Evolutionary conservation across 805 yeast genomes (phyloP), one percentile per base, ranked within the genome.

Genomic region (Metschnikowia matae): DNA sequence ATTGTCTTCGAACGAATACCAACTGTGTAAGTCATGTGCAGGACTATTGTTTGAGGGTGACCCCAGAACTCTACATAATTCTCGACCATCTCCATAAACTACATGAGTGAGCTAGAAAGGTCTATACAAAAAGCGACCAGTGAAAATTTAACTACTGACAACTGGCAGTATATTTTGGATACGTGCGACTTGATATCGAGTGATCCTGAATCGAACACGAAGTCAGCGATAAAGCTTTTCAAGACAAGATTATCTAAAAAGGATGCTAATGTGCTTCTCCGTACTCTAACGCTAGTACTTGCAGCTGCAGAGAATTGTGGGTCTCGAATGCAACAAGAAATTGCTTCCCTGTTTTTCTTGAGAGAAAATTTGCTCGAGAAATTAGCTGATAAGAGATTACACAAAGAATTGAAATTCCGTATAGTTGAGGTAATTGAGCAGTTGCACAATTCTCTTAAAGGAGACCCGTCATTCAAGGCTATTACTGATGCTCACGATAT

Each of bases 401-500:
- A 91, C 69, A 66, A 72, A 26, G 76, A 82, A 3, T 86, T 94
- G 48, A 88, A 88, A 64, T 65, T 71, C 45, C 79, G 81, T 45
- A 73, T 89, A 4, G 79, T 82, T 11, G 88, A 85, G 61, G 83
- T 85, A 32, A 77, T 90, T 40, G 77, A 75, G 46, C 89, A 88
- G 60, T 73, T 94, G 54, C 67, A 84, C 18, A 68, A 76, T 36
- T 78, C 85, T 3, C 89, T 90, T 66, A 73, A 77, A 49, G 65
- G 67, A 23, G 98, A 94, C 64, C 92, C 94, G 0, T 84, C 92
- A 3, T 75, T 92, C 58, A 77, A 76, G 51, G 83, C 86, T 1
- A 81, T 91, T 79, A 71, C 74, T 15, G 86, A 81, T 54, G 82
- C 89, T 0, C 80, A 79, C 58, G 67, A 70, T 17, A 76, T 73